Conservation (phyloP, 495 filamentous ascomycete species). For the Lentithecium fluviatile region DNA sequence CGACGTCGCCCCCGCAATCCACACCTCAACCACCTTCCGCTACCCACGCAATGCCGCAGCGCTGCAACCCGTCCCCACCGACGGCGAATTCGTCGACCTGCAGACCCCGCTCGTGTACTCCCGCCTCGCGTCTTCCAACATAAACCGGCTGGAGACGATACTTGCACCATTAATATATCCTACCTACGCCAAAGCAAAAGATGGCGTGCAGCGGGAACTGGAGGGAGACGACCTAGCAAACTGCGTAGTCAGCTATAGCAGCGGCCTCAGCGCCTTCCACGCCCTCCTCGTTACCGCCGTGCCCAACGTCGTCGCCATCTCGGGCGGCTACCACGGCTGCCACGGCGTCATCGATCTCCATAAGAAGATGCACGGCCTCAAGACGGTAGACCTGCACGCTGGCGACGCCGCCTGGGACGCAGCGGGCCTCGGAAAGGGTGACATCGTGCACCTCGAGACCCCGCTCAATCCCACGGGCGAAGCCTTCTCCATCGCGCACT, state of each 20-base stretch:
- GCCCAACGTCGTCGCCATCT: conserved; percentile 74
- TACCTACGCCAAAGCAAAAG: neutral
- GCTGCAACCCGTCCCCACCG: conserved; percentile 22
- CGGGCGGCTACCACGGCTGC: conserved; percentile 87
- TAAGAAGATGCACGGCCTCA: conserved; percentile 65
- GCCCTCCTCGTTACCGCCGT: conserved; percentile 74
- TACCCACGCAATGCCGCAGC: conserved; percentile 48
- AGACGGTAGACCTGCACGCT: conserved; percentile 53
- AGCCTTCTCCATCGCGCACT: conserved; percentile 66
- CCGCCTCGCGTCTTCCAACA: conserved; percentile 69
- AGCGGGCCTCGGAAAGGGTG: conserved; percentile 54
- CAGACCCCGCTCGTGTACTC: conserved; percentile 67
- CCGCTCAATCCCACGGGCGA: conserved; percentile 86
- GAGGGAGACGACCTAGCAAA: conserved; percentile 40
- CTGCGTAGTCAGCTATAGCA: conserved; percentile 71
- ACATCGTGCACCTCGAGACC: conserved; percentile 89
- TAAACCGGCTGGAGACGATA: conserved; percentile 78
- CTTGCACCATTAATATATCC: conserved; percentile 66
- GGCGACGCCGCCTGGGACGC: conserved; percentile 42
- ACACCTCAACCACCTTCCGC: conserved; percentile 84
- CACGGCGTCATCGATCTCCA: conserved; percentile 77
- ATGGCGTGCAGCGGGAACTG: neutral
- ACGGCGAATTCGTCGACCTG: conserved; percentile 15
- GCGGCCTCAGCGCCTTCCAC: conserved; percentile 84
- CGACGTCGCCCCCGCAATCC: conserved; percentile 82